A percentile compares a stretch with the other conserved stretches of the same genome.
Conservation (phyloP, 345 rosid genomes). For the Mercurialis annua region DNA sequence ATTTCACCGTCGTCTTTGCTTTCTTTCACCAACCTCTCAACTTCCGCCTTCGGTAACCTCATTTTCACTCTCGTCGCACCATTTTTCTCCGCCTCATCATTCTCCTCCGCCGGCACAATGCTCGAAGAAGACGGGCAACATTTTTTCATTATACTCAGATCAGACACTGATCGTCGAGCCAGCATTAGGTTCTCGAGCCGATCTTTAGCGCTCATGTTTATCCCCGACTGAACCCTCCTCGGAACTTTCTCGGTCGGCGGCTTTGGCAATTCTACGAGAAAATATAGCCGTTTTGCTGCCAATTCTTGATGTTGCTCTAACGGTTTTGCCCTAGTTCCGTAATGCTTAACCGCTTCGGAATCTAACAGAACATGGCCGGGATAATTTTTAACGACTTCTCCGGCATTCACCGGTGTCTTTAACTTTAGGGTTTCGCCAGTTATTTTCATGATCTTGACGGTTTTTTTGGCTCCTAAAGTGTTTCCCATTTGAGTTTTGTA, state of each 20-base stretch:
- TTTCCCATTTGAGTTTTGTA: slow-evolving; percentile 56
- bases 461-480: slow-evolving; percentile 55
- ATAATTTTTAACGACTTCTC: slow-evolving; percentile 53
- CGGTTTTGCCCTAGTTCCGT: slow-evolving; percentile 72
- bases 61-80: slow-evolving; percentile 51
- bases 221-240: slow-evolving; percentile 74
- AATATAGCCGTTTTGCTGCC: slow-evolving; percentile 75
- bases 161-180: slow-evolving; percentile 75
- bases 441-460: slow-evolving; percentile 75
- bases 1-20: slow-evolving; percentile 55
- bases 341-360: slow-evolving; percentile 73
- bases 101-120: slow-evolving; percentile 8
- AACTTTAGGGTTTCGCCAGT: slow-evolving; percentile 77
- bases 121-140: neutral
- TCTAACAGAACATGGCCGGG: slow-evolving; percentile 76
- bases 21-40: slow-evolving; percentile 65
- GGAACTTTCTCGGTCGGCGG: slow-evolving; percentile 37
- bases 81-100: slow-evolving; percentile 6
- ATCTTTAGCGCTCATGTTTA: slow-evolving; percentile 80
- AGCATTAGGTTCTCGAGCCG: slow-evolving; percentile 76
- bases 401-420: slow-evolving; percentile 81
- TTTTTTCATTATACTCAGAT: slow-evolving; percentile 54
- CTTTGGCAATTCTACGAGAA: slow-evolving; percentile 71
- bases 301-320: slow-evolving; percentile 49
- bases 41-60: slow-evolving; percentile 63